phyloP scores from a whole-genome alignment of 495 filamentous ascomycete genomes.

The Talaromyces proteolyticus region DNA sequence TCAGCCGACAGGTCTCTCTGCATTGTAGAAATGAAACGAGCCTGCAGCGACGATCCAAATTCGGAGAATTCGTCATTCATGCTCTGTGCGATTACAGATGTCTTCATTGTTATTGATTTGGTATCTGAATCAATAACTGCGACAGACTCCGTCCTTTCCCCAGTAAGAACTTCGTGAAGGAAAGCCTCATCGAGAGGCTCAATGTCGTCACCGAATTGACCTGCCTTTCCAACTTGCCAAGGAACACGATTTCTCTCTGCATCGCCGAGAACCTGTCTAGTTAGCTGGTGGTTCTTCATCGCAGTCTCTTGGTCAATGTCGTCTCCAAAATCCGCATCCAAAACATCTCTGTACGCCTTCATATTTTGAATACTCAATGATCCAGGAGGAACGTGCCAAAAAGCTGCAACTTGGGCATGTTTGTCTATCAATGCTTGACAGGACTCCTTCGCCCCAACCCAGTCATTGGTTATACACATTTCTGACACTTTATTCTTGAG shows the following conservation, averaged over 20 bases:
- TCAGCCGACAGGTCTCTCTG: conserved; percentile 9
- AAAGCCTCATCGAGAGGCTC: conserved; percentile 17
- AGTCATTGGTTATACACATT: neutral
- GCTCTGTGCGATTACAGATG: neutral
- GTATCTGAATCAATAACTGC: neutral
- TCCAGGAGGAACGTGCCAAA: conserved; percentile 1
- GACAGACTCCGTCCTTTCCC: neutral
- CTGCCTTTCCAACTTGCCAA: conserved; percentile 19
- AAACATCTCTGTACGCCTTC: conserved; percentile 3
- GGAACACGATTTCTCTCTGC: conserved; percentile 15
- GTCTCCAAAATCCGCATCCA: neutral
- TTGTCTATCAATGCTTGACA: conserved; percentile 6
- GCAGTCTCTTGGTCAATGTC: neutral
- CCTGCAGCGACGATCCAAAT: neutral
- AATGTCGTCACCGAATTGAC: conserved; percentile 11
- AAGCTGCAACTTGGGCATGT: conserved; percentile 2
- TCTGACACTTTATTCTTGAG: conserved; percentile 3
- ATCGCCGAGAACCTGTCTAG: conserved; percentile 10
- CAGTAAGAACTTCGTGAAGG: conserved; percentile 14
- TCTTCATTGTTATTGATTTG: neutral
- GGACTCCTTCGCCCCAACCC: neutral
- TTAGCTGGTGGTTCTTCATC: neutral
- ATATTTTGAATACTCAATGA: neutral
- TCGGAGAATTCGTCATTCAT: conserved; percentile 3
- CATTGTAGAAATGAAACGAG: conserved; percentile 2